A percentile compares a stretch with the other conserved stretches of the same genome.
phyloP scores from a whole-genome alignment of 179 eudicot species.

The Carnegiea gigantea region DNA sequence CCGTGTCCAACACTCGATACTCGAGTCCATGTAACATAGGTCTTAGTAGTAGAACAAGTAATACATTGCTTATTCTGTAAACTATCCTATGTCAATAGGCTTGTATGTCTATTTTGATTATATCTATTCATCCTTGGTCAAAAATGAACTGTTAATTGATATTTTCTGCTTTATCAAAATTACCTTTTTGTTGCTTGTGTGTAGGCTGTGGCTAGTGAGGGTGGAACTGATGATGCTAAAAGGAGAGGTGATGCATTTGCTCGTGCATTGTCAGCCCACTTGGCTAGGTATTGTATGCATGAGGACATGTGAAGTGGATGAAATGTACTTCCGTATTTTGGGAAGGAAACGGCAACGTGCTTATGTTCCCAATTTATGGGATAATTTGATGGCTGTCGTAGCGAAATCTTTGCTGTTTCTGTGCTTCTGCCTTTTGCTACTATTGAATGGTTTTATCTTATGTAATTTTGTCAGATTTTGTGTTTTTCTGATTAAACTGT shows the following conservation, averaged over 20 bases:
- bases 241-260: constrained; percentile 98
- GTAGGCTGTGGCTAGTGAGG: constrained; percentile 99
- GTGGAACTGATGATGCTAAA: constrained; percentile 97
- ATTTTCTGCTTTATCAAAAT: background rate
- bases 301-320: background rate
- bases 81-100: background rate
- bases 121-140: background rate
- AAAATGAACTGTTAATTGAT: background rate
- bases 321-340: background rate
- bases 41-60: too few species aligned
- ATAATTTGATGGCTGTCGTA: background rate
- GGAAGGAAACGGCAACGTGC: background rate
- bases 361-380: background rate
- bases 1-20: too few species aligned
- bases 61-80: too few species aligned
- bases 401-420: too few species aligned
- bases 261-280: constrained; percentile 98
- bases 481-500: too few species aligned
- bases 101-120: background rate
- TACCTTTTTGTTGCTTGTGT: constrained; percentile 4
- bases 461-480: background rate
- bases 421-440: too few species aligned
- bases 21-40: too few species aligned
- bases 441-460: background rate
- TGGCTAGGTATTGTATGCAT: constrained; percentile 67